These are phyloP conservation scores for Solanum chiquidenum DNA, from an alignment of 257 asterid genomes.

Conservation along the genomic window DNA sequence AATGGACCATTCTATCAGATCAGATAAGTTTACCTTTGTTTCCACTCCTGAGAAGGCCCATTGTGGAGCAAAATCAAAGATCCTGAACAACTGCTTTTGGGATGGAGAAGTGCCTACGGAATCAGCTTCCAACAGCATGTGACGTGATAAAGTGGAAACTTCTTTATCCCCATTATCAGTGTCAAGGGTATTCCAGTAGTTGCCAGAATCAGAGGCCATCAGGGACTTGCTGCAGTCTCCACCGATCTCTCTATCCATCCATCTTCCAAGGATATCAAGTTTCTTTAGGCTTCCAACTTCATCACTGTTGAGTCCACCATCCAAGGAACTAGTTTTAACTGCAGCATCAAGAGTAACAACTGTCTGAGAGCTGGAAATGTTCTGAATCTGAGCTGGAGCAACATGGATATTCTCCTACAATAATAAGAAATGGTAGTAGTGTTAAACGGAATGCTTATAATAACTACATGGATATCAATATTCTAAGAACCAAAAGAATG, in stretches of 20 bases:
- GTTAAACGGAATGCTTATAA: background rate
- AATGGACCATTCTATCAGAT: background rate
- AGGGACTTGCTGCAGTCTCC: constrained; percentile 5
- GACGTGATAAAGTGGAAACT: constrained; percentile 5
- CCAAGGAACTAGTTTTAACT: constrained; percentile 1
- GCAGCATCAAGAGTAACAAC: background rate
- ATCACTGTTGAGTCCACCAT: background rate
- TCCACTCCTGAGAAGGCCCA: constrained; percentile 16
- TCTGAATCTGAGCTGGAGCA: background rate
- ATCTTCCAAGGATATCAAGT: constrained; percentile 13
- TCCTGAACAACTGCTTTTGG: constrained; percentile 15
- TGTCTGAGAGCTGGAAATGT: background rate
- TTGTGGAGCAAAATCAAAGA: constrained; percentile 14
- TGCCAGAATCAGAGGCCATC: constrained; percentile 12
- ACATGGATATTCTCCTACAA: background rate
- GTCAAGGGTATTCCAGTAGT: constrained; percentile 13
- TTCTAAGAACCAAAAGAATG: background rate
- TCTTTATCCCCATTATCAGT: constrained; percentile 8
- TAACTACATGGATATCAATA: background rate
- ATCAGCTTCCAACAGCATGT: constrained; percentile 14
- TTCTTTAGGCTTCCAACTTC: constrained; percentile 9
- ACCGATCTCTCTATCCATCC: constrained; percentile 21
- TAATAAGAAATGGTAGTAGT: background rate
- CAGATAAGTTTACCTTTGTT: constrained; percentile 10
- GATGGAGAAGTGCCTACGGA: constrained; percentile 5